Evolutionary conservation across 495 filamentous ascomycete genomes (phyloP).

Genomic region (Ascodesmis nigricans): DNA sequence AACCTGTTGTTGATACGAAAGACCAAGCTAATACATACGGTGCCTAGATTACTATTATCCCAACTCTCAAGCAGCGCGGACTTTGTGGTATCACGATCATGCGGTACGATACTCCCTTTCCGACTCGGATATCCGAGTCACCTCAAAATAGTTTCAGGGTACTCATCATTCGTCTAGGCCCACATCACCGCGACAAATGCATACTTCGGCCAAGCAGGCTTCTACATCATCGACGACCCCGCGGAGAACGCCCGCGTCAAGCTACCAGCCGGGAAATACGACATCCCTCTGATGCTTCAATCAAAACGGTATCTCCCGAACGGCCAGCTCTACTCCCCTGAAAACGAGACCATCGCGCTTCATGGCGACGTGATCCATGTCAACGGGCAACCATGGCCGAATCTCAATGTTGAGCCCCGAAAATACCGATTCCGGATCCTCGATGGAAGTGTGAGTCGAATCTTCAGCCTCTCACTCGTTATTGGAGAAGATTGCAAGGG

Average conservation of each 20-base stretch:
- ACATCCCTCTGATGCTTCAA: conserved; percentile 30
- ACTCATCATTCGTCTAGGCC: not conserved
- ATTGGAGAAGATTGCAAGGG: too few species aligned
- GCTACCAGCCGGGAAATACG: conserved; percentile 29
- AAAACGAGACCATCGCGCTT: conserved; percentile 25
- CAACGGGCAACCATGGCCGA: conserved; percentile 36
- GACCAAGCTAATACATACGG: not conserved
- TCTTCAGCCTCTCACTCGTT: conserved; percentile 29
- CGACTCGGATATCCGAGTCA: conserved; percentile 4
- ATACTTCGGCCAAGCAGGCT: conserved; percentile 33
- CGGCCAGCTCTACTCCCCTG: conserved; percentile 27
- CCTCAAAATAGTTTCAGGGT: not conserved
- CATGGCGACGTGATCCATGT: conserved; percentile 34
- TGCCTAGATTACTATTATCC: conserved; percentile 35
- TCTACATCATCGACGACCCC: conserved; percentile 27
- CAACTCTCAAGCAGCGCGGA: conserved; percentile 28
- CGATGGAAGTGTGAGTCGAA: conserved; percentile 28
- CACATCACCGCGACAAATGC: conserved; percentile 30
- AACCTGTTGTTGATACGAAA: conserved; percentile 1
- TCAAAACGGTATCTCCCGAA: conserved; percentile 30
- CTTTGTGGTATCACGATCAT: conserved; percentile 40
- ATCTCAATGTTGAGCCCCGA: conserved; percentile 31
- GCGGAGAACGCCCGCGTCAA: conserved; percentile 25
- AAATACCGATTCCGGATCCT: conserved; percentile 35
- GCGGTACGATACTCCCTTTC: conserved; percentile 23